Conservation (phyloP, 768 basidiomycete species). For the Pulveroboletus sp. region DNA sequence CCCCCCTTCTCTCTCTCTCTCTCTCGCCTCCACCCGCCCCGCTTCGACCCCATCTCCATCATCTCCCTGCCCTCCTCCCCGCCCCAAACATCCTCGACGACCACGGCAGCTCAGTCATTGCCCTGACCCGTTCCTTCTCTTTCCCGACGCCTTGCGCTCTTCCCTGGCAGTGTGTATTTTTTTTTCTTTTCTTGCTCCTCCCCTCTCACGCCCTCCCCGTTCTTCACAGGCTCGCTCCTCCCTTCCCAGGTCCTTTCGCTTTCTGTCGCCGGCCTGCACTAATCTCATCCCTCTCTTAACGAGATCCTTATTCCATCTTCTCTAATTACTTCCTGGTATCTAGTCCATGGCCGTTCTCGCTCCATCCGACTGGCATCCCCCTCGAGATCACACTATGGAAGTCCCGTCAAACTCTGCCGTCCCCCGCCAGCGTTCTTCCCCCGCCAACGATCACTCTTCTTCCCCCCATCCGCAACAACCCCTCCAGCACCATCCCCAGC, state of each 20-base stretch:
- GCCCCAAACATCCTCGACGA: not conserved
- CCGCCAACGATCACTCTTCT: slow-evolving; percentile 48
- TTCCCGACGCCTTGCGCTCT: not conserved
- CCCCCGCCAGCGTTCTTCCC: slow-evolving; percentile 57
- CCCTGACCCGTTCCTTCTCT: slow-evolving; percentile 1
- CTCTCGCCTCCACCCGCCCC: not conserved
- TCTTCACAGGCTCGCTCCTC: not conserved
- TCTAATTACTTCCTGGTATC: not conserved
- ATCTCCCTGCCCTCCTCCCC: not conserved
- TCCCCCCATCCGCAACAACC: slow-evolving; percentile 26
- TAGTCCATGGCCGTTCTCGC: slow-evolving; percentile 74
- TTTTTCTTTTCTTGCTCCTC: not conserved
- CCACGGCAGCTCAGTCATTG: not conserved
- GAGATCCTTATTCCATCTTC: slow-evolving; percentile 4
- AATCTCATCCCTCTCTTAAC: slow-evolving; percentile 3
- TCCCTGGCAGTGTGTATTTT: not conserved
- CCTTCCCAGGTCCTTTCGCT: not conserved
- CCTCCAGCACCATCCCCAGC: slow-evolving; percentile 23
- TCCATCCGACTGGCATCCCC: slow-evolving; percentile 68
- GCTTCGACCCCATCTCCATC: not conserved
- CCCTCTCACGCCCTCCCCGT: not conserved
- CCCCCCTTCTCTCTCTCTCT: too few relatives aligned
- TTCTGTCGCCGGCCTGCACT: not conserved
- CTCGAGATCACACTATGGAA: slow-evolving; percentile 64
- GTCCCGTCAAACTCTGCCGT: slow-evolving; percentile 39